Conservation (phyloP, 83 land plant genomes). For the Diphasiastrum complanatum region DNA sequence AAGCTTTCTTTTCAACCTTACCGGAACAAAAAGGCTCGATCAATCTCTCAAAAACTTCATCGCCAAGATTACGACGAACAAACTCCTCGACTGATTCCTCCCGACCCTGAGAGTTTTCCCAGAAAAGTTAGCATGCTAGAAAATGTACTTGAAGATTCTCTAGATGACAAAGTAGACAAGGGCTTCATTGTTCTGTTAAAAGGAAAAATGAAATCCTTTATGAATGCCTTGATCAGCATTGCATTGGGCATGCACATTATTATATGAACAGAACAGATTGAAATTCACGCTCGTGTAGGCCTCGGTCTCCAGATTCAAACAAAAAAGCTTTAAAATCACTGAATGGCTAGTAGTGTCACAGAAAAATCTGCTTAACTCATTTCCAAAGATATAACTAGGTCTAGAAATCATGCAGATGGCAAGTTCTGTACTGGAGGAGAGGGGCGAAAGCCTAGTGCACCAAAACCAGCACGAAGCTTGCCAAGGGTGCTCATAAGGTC, state of each 20-base stretch:
- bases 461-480: constrained; percentile 87
- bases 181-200: too few relatives aligned
- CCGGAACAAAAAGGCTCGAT: constrained; percentile 99
- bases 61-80: constrained; percentile 91
- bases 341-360: too few relatives aligned
- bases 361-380: background rate
- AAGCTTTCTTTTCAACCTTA: too few relatives aligned
- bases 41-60: constrained; percentile 87
- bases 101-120: constrained; percentile 42
- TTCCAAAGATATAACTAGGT: background rate
- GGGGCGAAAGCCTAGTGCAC: constrained; percentile 81
- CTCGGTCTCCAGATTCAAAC: too few relatives aligned
- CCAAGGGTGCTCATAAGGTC: constrained; percentile 86
- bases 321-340: too few relatives aligned
- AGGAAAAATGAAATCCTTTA: too few relatives aligned
- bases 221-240: too few relatives aligned
- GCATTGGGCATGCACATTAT: too few relatives aligned
- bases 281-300: too few relatives aligned
- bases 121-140: background rate
- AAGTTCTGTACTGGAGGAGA: constrained; percentile 70
- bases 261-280: too few relatives aligned
- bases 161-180: too few relatives aligned
- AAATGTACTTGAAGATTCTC: background rate
- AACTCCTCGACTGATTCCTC: constrained; percentile 97
- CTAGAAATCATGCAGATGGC: constrained; percentile 5